Evolutionary conservation across 1,284 basidiomycete genomes (phyloP).

Genomic region (Papiliotrema laurentii): DNA sequence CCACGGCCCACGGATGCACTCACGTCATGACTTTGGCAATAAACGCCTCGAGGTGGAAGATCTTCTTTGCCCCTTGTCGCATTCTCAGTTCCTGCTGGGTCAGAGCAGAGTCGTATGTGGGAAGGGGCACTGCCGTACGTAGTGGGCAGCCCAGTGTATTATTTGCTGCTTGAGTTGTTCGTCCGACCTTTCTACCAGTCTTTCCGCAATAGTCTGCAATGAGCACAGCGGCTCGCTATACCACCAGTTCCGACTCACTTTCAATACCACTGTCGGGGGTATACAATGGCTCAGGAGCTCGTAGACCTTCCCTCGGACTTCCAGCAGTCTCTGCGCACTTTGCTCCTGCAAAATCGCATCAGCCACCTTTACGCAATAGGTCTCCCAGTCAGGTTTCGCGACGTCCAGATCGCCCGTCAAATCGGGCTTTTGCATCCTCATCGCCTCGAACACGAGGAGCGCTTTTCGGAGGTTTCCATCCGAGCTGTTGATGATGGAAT

Average conservation of each 20-base stretch:
- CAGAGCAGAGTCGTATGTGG: background rate
- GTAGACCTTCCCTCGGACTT: conserved; percentile 88
- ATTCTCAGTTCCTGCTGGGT: conserved; percentile 73
- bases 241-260: conserved; percentile 58
- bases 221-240: background rate
- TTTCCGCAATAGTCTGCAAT: conserved; percentile 74
- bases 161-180: conserved; percentile 82
- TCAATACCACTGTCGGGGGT: conserved; percentile 84
- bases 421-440: conserved; percentile 91
- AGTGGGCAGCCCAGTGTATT: conserved; percentile 95
- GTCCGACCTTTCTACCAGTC: conserved; percentile 79
- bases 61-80: conserved; percentile 86
- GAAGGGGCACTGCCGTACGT: conserved; percentile 56
- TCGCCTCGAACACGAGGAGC: conserved; percentile 86
- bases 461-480: conserved; percentile 93
- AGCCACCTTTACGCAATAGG: conserved; percentile 92
- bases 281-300: conserved; percentile 97
- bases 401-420: conserved; percentile 67
- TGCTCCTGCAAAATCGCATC: conserved; percentile 90
- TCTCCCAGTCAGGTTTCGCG: conserved; percentile 98
- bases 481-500: conserved; percentile 72
- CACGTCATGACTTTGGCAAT: conserved; percentile 48
- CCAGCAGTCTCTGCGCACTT: conserved; percentile 83
- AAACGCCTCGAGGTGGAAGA: conserved; percentile 88
- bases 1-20: conserved; percentile 7